phyloP scores from a whole-genome alignment of 768 basidiomycete species.

The Tubosaeta brunneosetosa region DNA sequence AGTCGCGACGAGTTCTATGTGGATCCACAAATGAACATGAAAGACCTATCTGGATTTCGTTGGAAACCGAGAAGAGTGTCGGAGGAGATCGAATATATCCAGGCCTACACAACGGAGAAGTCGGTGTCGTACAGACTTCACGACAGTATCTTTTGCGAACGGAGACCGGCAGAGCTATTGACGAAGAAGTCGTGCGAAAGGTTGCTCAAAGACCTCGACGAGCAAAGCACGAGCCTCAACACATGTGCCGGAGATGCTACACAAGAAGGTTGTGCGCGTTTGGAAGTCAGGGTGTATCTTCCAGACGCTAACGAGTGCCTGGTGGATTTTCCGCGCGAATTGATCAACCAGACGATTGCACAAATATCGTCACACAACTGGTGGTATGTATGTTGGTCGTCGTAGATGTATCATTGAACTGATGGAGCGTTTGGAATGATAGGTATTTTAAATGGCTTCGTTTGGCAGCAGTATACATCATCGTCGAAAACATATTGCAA shows the following conservation, averaged over 20 bases:
- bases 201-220: background rate
- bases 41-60: background rate
- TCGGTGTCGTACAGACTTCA: slow-evolving; percentile 2
- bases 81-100: background rate
- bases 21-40: background rate
- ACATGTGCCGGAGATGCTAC: background rate
- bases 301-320: background rate
- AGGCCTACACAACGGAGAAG: slow-evolving; percentile 11
- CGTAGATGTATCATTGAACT: no score
- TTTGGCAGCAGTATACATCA: no score
- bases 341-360: background rate
- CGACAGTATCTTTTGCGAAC: background rate
- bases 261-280: background rate
- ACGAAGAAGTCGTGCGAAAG: background rate
- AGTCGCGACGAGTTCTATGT: background rate
- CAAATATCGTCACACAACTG: background rate
- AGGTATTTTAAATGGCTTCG: no score
- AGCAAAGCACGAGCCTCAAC: background rate
- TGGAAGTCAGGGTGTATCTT: background rate
- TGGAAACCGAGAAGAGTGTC: background rate
- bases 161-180: background rate
- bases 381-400: background rate
- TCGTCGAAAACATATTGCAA: no score
- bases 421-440: no score
- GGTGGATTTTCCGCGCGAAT: background rate